A percentile compares a stretch with the other conserved stretches of the same genome.
Conservation (phyloP, 2,329 filamentous ascomycete genomes). For the Fusarium agapanthi region DNA sequence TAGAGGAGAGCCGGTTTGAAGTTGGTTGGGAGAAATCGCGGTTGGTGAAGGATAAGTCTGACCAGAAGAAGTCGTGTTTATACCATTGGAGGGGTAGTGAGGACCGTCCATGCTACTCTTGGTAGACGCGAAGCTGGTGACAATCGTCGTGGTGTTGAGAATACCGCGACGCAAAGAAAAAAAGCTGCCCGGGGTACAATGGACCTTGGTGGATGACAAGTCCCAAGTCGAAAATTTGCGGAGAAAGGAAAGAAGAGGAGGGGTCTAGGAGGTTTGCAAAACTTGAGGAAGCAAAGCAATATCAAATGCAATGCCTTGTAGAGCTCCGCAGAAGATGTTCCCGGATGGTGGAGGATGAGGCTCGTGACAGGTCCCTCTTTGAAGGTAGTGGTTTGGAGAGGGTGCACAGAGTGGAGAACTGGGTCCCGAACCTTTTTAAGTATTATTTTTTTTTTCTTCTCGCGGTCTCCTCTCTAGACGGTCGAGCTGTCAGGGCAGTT, state of each 20-base stretch:
- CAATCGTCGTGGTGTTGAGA: constrained; percentile 35
- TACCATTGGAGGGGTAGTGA: constrained; percentile 64
- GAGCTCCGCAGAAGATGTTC: constrained; percentile 46
- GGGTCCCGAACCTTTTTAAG: constrained; percentile 55
- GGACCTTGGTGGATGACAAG: constrained; percentile 39
- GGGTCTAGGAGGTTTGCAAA: constrained; percentile 26
- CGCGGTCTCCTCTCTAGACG: constrained; percentile 24
- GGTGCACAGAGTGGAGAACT: constrained; percentile 56
- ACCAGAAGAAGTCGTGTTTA: constrained; percentile 62
- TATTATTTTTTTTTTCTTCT: constrained; percentile 43
- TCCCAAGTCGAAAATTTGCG: constrained; percentile 40
- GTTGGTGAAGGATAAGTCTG: constrained; percentile 61
- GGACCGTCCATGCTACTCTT: constrained; percentile 63
- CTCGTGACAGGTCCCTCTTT: constrained; percentile 51
- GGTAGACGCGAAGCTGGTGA: constrained; percentile 45
- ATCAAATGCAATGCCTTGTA: constrained; percentile 39
- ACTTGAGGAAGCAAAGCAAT: constrained; percentile 37
- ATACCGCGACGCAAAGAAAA: constrained; percentile 37
- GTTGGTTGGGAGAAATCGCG: constrained; percentile 61
- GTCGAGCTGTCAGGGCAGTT: constrained; percentile 43
- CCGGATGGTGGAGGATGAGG: constrained; percentile 52
- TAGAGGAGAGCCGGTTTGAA: constrained; percentile 57
- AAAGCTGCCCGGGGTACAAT: constrained; percentile 27
- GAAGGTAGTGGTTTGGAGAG: constrained; percentile 56
- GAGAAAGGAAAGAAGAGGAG: constrained; percentile 21